Evolutionary conservation across 2,329 filamentous ascomycete genomes (phyloP).

Genomic region (Triangularia verruculosa): DNA sequence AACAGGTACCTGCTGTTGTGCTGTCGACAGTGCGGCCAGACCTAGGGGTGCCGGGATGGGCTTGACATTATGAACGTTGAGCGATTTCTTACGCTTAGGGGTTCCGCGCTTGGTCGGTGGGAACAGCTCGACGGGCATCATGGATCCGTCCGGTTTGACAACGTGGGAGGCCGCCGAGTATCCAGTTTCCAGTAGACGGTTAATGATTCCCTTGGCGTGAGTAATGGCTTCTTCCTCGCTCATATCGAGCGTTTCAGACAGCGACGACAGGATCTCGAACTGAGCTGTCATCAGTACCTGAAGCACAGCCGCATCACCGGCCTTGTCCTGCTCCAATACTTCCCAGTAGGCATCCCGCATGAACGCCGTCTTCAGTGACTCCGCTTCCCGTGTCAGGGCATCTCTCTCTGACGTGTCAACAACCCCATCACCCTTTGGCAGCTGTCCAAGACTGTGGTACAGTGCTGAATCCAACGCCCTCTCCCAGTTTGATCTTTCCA

Average conservation of each 20-base stretch:
- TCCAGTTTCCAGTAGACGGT: slow-evolving; percentile 73
- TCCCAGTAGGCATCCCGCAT: slow-evolving; percentile 75
- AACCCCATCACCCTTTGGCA: slow-evolving; percentile 66
- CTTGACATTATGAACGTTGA: slow-evolving; percentile 38
- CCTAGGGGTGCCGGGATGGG: slow-evolving; percentile 43
- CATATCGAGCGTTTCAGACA: slow-evolving; percentile 79
- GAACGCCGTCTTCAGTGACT: slow-evolving; percentile 79
- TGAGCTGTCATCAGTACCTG: slow-evolving; percentile 85
- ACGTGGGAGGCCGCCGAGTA: slow-evolving; percentile 74
- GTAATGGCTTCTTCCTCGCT: slow-evolving; percentile 78
- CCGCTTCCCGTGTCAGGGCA: slow-evolving; percentile 74
- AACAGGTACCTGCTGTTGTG: slow-evolving; percentile 39
- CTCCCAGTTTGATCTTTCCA: slow-evolving; percentile 83
- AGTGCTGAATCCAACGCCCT: slow-evolving; percentile 82
- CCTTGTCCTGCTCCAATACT: slow-evolving; percentile 80
- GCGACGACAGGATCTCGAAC: slow-evolving; percentile 83
- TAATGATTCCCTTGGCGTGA: slow-evolving; percentile 73
- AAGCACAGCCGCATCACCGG: slow-evolving; percentile 71
- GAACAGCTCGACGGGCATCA: slow-evolving; percentile 61
- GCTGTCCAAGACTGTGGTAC: slow-evolving; percentile 76
- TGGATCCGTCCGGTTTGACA: slow-evolving; percentile 79
- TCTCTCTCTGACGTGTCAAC: slow-evolving; percentile 66
- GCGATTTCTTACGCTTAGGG: slow-evolving; percentile 66
- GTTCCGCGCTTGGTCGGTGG: slow-evolving; percentile 71
- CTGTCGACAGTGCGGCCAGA: slow-evolving; percentile 35